These are phyloP conservation scores for Discostella stelligera DNA, from an alignment of 352 stramenopile species.

Conservation along the genomic window DNA sequence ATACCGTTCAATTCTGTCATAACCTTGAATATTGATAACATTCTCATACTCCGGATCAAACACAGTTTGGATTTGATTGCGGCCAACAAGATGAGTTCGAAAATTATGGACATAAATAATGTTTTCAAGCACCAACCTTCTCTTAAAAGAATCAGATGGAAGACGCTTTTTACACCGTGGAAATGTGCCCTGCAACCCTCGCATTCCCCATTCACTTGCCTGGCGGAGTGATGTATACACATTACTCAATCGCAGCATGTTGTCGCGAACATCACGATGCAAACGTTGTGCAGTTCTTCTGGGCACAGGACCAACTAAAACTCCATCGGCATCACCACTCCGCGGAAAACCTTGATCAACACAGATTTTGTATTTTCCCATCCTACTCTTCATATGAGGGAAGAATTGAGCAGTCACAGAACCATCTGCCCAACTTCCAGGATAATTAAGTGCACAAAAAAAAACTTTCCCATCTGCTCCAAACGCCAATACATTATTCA, in stretches of 20 bases:
- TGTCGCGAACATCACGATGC: slow-evolving; percentile 10
- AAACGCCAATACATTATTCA: slow-evolving; percentile 18
- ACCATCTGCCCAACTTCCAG: slow-evolving; percentile 3
- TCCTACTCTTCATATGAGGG: not conserved
- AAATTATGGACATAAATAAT: slow-evolving; percentile 15
- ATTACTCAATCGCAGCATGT: slow-evolving; percentile 1
- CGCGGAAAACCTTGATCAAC: slow-evolving; percentile 2
- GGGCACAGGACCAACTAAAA: slow-evolving; percentile 7
- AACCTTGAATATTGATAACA: slow-evolving; percentile 12
- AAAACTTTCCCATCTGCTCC: not conserved
- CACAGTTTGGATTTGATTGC: slow-evolving; percentile 13
- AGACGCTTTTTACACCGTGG: slow-evolving; percentile 33
- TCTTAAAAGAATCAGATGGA: slow-evolving; percentile 15
- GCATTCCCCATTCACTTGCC: slow-evolving; percentile 42
- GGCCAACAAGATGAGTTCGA: slow-evolving; percentile 5
- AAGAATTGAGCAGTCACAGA: slow-evolving; percentile 1
- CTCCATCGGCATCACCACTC: not conserved
- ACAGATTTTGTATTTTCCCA: slow-evolving; percentile 8
- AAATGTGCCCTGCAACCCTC: slow-evolving; percentile 26
- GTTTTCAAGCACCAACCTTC: not conserved
- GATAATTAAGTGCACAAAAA: slow-evolving; percentile 4
- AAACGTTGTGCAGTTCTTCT: not conserved
- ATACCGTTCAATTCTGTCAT: slow-evolving; percentile 16
- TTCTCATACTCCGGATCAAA: slow-evolving; percentile 18
- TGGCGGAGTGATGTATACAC: slow-evolving; percentile 23